Conservation (phyloP, 495 filamentous ascomycete species). For the Aspergillus wentii region DNA sequence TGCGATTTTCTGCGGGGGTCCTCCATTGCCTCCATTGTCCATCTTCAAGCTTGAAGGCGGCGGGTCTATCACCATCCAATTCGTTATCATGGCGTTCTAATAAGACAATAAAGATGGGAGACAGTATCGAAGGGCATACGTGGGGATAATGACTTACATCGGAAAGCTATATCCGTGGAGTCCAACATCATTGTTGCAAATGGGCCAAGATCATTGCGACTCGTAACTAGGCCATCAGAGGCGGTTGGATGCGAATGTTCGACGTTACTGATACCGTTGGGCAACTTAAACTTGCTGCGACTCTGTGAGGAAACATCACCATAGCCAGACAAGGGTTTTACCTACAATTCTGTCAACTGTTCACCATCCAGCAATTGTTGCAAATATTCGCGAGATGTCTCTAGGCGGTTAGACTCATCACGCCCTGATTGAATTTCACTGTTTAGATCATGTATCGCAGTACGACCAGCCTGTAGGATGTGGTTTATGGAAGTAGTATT, state of each 20-base stretch:
- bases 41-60: too few relatives aligned
- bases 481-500: conserved; percentile 41
- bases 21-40: conserved; percentile 18
- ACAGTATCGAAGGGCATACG: too few relatives aligned
- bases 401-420: conserved; percentile 35
- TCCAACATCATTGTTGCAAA: conserved; percentile 58
- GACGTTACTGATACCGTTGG: conserved; percentile 19
- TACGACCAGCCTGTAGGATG: conserved; percentile 40
- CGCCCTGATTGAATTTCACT: conserved; percentile 33
- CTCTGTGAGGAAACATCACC: conserved; percentile 12
- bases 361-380: conserved; percentile 64
- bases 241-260: conserved; percentile 14
- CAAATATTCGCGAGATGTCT: conserved; percentile 55
- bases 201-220: conserved; percentile 37
- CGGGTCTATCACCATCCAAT: too few relatives aligned
- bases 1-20: conserved; percentile 12
- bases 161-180: conserved; percentile 47
- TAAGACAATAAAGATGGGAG: too few relatives aligned
- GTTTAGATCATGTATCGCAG: conserved; percentile 34
- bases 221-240: conserved; percentile 15
- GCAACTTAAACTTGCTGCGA: conserved; percentile 67
- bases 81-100: too few relatives aligned
- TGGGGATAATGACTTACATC: too few relatives aligned
- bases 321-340: conserved; percentile 6
- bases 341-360: conserved; percentile 70